Evolutionary conservation across 306 rosid genomes (phyloP).

Genomic region (Trifolium dubium): DNA sequence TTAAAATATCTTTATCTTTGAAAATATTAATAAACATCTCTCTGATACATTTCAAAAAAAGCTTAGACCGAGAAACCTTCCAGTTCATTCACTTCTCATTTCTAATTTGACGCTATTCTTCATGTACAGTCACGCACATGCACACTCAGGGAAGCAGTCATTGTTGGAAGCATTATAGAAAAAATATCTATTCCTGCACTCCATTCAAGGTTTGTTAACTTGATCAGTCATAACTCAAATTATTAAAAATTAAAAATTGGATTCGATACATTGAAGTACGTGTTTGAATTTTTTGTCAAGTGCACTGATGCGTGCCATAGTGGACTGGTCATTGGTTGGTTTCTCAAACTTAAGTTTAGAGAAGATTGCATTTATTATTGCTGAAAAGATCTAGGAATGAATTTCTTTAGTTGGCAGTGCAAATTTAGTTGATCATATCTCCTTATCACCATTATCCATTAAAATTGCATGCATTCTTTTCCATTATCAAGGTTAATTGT

Average conservation of each 20-base stretch:
- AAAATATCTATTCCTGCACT: conserved; percentile 87
- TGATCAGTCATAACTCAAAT: conserved; percentile 17
- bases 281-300: conserved; percentile 7
- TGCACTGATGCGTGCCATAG: background rate
- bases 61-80: background rate
- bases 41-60: background rate
- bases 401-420: conserved; percentile 8
- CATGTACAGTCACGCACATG: conserved; percentile 76
- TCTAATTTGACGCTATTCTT: conserved; percentile 39
- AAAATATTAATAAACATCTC: background rate
- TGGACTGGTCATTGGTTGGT: conserved; percentile 5
- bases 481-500: conserved; percentile 15
- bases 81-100: background rate
- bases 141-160: conserved; percentile 91
- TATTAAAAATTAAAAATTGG: conserved; percentile 16
- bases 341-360: conserved; percentile 13
- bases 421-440: conserved; percentile 6
- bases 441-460: background rate
- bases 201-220: conserved; percentile 80
- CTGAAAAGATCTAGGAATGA: background rate
- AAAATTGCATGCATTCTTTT: background rate
- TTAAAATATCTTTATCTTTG: conserved; percentile 9
- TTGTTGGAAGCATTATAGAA: conserved; percentile 83
- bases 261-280: background rate
- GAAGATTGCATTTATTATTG: background rate